phyloP scores from a whole-genome alignment of 306 rosid species.

The Prunus campanulata region DNA sequence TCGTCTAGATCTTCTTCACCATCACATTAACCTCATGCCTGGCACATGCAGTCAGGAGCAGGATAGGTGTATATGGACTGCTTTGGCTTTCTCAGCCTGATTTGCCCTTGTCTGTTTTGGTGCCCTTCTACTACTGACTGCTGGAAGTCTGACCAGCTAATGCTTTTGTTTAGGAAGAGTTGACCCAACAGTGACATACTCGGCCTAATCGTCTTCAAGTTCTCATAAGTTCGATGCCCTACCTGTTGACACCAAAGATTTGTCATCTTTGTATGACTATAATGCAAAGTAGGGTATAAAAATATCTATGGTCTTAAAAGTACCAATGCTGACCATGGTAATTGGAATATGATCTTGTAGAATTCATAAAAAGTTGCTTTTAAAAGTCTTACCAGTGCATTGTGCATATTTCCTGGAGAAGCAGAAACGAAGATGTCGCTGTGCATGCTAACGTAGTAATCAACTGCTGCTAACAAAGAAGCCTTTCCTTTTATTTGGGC shows the following conservation, averaged over 20 bases:
- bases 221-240: constrained; percentile 87
- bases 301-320: background rate
- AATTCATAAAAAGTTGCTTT: background rate
- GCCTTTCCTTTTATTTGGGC: constrained; percentile 85
- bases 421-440: constrained; percentile 93
- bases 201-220: constrained; percentile 88
- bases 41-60: constrained; percentile 95
- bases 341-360: background rate
- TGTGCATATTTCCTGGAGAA: constrained; percentile 99
- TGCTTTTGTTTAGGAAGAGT: constrained; percentile 82
- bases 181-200: constrained; percentile 90
- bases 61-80: constrained; percentile 96
- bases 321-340: background rate
- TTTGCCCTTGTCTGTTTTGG: constrained; percentile 76
- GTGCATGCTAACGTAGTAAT: constrained; percentile 87
- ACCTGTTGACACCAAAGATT: constrained; percentile 52
- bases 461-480: constrained; percentile 90
- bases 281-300: background rate
- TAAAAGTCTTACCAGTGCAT: constrained; percentile 77
- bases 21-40: constrained; percentile 34
- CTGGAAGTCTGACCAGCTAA: constrained; percentile 74
- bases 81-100: constrained; percentile 80
- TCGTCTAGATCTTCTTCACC: constrained; percentile 23
- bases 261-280: background rate
- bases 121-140: constrained; percentile 71